These are phyloP conservation scores for Trichosporon sp. DNA, from an alignment of 1,284 basidiomycete species.

Conservation along the genomic window DNA sequence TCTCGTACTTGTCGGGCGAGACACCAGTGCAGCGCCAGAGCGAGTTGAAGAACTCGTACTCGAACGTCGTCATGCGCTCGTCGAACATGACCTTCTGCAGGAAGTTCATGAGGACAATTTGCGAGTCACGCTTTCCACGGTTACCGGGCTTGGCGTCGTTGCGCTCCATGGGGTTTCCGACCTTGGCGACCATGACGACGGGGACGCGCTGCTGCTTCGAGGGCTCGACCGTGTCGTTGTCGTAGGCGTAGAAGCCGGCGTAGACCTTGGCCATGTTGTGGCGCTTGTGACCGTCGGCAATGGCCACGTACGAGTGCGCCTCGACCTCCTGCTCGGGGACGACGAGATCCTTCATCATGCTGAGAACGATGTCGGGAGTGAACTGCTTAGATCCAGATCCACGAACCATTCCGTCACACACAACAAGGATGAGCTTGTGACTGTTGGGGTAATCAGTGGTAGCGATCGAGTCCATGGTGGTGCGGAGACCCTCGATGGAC, in stretches of 20 bases:
- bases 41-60: slow-evolving; percentile 99
- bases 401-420: slow-evolving; percentile 98
- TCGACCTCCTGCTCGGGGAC: slow-evolving; percentile 82
- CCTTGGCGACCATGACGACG: slow-evolving; percentile 89
- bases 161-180: slow-evolving; percentile 83
- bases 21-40: slow-evolving; percentile 92
- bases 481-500: slow-evolving; percentile 90
- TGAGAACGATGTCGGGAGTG: slow-evolving; percentile 89
- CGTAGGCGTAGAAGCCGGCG: slow-evolving; percentile 96
- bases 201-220: slow-evolving; percentile 97
- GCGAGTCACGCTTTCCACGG: slow-evolving; percentile 96
- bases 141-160: slow-evolving; percentile 93
- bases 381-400: slow-evolving; percentile 75
- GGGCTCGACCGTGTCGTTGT: slow-evolving; percentile 82
- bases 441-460: slow-evolving; percentile 99
- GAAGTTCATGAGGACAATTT: slow-evolving; percentile 97
- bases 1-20: slow-evolving; percentile 93
- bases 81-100: slow-evolving; percentile 99
- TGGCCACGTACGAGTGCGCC: slow-evolving; percentile 93
- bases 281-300: slow-evolving; percentile 96
- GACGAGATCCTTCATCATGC: slow-evolving; percentile 97
- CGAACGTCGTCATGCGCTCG: slow-evolving; percentile 98
- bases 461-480: slow-evolving; percentile 93
- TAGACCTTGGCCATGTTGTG: slow-evolving; percentile 99
- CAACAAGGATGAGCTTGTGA: slow-evolving; percentile 92